phyloP scores from a whole-genome alignment of 768 basidiomycete genomes.

The Pisolithus microcarpus region DNA sequence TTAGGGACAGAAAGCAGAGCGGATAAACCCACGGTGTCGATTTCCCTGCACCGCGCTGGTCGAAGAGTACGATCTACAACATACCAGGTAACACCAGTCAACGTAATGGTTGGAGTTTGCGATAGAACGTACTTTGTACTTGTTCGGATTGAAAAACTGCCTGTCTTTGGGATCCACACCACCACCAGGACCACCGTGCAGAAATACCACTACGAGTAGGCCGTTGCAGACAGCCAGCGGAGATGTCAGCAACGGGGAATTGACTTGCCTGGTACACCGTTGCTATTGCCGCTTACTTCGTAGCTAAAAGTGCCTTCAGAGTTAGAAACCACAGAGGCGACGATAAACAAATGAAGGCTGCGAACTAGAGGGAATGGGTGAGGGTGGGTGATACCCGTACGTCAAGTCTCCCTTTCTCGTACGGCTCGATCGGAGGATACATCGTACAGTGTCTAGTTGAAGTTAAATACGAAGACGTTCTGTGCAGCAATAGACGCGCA shows the following conservation, averaged over 20 bases:
- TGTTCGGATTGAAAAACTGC: constrained; percentile 73
- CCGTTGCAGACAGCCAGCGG: background rate
- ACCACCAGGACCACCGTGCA: constrained; percentile 83
- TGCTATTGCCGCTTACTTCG: constrained; percentile 71
- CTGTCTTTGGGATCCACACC: constrained; percentile 63
- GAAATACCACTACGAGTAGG: constrained; percentile 56
- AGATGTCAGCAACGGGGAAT: background rate
- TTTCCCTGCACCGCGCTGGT: constrained; percentile 86
- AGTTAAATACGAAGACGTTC: background rate
- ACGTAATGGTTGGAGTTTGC: background rate
- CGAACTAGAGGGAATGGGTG: constrained; percentile 70
- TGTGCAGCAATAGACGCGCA: constrained; percentile 2
- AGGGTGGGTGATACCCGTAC: constrained; percentile 44
- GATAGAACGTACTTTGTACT: constrained; percentile 58
- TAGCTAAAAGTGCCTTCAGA: constrained; percentile 42
- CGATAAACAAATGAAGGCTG: constrained; percentile 11
- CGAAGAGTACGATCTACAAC: constrained; percentile 71
- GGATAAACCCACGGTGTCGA: constrained; percentile 62
- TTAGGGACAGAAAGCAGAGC: background rate
- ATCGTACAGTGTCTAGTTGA: constrained; percentile 26
- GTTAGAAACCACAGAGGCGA: constrained; percentile 1
- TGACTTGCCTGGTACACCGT: constrained; percentile 61
- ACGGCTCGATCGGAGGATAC: constrained; percentile 68
- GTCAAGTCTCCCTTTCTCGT: constrained; percentile 55
- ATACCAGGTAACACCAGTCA: background rate